Evolutionary conservation across 1,284 basidiomycete genomes (phyloP), one percentile per base, ranked within the genome.

Genomic region (Tilletia caries): DNA sequence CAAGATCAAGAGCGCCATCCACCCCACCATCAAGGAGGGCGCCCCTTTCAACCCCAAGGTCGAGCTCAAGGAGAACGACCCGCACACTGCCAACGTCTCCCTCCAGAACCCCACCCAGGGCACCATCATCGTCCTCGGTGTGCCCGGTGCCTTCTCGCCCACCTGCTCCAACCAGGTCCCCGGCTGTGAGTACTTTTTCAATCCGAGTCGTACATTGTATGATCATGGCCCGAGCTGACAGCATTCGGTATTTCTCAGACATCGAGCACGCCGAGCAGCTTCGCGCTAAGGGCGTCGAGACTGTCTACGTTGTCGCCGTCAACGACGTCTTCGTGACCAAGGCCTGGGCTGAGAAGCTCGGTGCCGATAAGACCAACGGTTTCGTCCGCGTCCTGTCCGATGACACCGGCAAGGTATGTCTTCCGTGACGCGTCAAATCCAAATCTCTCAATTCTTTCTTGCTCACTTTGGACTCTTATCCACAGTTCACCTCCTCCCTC

Each of bases 151-250:
- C 23, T 73, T 68, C 67, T 73, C 70, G 41, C 70, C 75, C 64
- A 77, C 80, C 43, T 82, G 80, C 73, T 81, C 80, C 15, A 75
- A 71, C 33, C 80, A 82, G 50, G 80, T 82, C n/a, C 80, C 80
- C 12, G 43, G 33, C 54, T 50, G 37, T 2, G 37, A 41, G 37
- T 41, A 41, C 15, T 41, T 41, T 15, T 15, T 33, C n/a, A n/a
- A n/a, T n/a, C n/a, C n/a, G n/a, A n/a, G n/a, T n/a, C n/a, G n/a
- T n/a, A n/a, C n/a, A n/a, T n/a, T n/a, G n/a, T n/a, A n/a, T n/a
- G n/a, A n/a, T n/a, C n/a, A n/a, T 58, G 52, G 8, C 2, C 1
- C 52, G 8, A 15, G 52, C 52, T 1, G 52, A 15, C 52, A 2
- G 52, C 27, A 2, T 58, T n/a, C n/a, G n/a, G n/a, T n/a, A n/a